phyloP scores from a whole-genome alignment of 805 yeast genomes.

The Cyberlindnera suaveolens region DNA sequence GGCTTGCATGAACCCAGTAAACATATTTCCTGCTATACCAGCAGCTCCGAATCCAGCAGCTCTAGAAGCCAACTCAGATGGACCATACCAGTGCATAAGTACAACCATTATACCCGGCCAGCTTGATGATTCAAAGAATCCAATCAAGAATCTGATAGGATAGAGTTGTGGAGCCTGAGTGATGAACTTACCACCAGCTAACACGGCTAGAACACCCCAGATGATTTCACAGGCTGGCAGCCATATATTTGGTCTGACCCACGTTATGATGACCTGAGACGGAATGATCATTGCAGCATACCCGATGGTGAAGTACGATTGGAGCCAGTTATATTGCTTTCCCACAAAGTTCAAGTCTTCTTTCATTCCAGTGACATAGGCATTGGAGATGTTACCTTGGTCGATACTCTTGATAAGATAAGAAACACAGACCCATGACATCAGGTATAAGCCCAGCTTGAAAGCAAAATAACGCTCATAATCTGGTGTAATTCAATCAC shows the following conservation, averaged over 20 bases:
- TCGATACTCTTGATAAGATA: conserved; percentile 24
- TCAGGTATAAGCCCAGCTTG: conserved; percentile 1
- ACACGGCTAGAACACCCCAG: conserved; percentile 49
- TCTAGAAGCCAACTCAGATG: conserved; percentile 39
- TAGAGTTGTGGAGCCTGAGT: conserved; percentile 48
- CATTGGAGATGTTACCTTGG: conserved; percentile 45
- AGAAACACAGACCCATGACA: conserved; percentile 4
- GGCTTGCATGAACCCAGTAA: conserved; percentile 47
- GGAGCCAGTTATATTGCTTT: conserved; percentile 47
- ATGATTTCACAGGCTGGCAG: conserved; percentile 29
- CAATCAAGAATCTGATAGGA: conserved; percentile 48
- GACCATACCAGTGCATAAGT: conserved; percentile 45
- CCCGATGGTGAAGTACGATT: conserved; percentile 46
- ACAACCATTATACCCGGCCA: conserved; percentile 48
- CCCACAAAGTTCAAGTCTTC: conserved; percentile 44
- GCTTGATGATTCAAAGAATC: conserved; percentile 47
- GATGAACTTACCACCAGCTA: conserved; percentile 51
- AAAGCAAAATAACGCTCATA: conserved; percentile 4
- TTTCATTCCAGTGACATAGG: conserved; percentile 47
- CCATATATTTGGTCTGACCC: conserved; percentile 17
- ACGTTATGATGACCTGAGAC: conserved; percentile 19
- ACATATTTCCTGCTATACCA: conserved; percentile 46
- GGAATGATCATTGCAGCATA: conserved; percentile 48
- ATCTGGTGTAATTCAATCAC: not conserved
- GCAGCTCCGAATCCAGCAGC: conserved; percentile 47